Percentiles rank a stretch among this genome's conserved stretches.
These are phyloP conservation scores for Penicillium occitanis DNA, from an alignment of 2,329 filamentous ascomycete genomes.

Conservation along the genomic window DNA sequence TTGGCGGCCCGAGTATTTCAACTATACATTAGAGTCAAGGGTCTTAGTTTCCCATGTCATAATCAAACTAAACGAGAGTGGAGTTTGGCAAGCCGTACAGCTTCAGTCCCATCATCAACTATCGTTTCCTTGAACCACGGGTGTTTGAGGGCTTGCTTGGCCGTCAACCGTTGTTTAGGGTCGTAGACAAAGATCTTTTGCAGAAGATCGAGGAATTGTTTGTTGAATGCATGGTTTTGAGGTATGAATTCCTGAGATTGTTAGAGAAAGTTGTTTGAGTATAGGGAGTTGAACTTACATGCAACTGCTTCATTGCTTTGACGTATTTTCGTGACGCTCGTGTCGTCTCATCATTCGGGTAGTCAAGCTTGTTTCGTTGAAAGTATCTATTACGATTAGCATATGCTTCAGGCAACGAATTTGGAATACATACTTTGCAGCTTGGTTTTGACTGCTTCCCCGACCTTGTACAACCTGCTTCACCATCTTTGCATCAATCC, in stretches of 20 bases:
- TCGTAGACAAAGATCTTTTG: constrained; percentile 66
- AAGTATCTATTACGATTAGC: constrained; percentile 53
- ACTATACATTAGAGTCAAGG: constrained; percentile 17
- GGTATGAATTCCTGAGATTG: constrained; percentile 60
- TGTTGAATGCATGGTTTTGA: constrained; percentile 59
- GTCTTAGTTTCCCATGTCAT: constrained; percentile 8
- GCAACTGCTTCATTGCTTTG: constrained; percentile 64
- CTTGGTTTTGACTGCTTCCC: constrained; percentile 52
- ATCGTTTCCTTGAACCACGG: constrained; percentile 66
- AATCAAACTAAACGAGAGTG: constrained; percentile 14
- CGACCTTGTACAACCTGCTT: constrained; percentile 53
- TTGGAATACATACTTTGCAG: constrained; percentile 53
- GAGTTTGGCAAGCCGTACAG: constrained; percentile 51
- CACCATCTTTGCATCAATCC: constrained; percentile 57
- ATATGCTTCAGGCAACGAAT: constrained; percentile 15
- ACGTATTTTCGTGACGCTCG: constrained; percentile 66
- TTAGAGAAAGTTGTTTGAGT: neutral
- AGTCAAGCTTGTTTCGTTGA: constrained; percentile 58
- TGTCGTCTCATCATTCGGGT: constrained; percentile 63
- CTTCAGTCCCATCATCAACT: constrained; percentile 66
- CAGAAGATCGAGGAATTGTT: constrained; percentile 62
- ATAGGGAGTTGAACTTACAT: constrained; percentile 44
- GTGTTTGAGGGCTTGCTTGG: constrained; percentile 64
- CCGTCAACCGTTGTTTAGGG: constrained; percentile 63
- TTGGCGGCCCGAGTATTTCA: constrained; percentile 18